Base-by-base conservation (phyloP, 2,329 filamentous ascomycete genomes). In the Coniochaeta prunicola region DNA sequence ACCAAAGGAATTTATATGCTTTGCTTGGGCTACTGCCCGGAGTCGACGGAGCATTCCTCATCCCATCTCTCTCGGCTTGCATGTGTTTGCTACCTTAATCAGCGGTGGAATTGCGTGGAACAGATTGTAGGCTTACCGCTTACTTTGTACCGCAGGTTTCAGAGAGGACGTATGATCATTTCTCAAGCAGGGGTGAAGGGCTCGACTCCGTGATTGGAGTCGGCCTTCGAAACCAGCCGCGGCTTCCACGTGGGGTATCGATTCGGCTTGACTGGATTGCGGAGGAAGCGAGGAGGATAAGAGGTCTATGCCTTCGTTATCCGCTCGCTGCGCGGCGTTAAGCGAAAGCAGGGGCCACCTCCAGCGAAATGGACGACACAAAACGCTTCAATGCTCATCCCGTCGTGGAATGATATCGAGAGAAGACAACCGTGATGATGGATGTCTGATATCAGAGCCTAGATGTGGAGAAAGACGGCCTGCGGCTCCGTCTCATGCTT, bases 231-330 rank as follows among this genome's bases (percentile, higher is more conserved):
- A n/a, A 17, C 30, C 28, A 21, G 21, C n/a, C 53, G 53, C 28
- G n/a, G 30, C 53, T 55, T 36, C 28, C 53, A 55, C 53, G 53
- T 55, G 53, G 53, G 53, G 53, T 55, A 19, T 33, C 53, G 26
- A 36, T 26, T 33, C 15, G 30, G n/a, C 17, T n/a, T 21, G 17
- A 28, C 10, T 33, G 53, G 53, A 36, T 10, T 33, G n/a, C 5
- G 30, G 8, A 31, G 2, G 48, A 8, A 7, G 28, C 28, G 28
- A 33, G n/a, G 3, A 13, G 28, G 12, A 50, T n/a, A n/a, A n/a
- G n/a, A n/a, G n/a, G n/a, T n/a, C n/a, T 55, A 26, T 55, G 53
- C 53, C 53, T 55, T 55, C 19, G 53, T 55, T 55, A 55, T 55
- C 53, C 53, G 53, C 53, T 2, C n/a, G 45, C 21, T 50, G 45